Evolutionary conservation across 345 rosid species (phyloP).

Genomic region (Arabis alpina): DNA sequence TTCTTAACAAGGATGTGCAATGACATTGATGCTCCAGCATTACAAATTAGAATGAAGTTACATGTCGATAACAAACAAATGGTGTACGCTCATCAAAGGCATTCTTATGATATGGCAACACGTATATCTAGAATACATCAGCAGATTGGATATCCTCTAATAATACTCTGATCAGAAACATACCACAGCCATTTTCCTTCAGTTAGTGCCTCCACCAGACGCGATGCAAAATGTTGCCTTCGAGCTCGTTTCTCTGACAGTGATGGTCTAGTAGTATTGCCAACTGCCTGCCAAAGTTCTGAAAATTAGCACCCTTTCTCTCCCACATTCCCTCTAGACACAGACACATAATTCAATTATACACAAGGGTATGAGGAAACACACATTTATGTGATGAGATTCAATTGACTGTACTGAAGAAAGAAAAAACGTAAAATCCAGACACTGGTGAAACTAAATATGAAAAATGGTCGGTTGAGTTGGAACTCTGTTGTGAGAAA

Average conservation of each 20-base stretch:
- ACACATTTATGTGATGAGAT: slow-evolving; percentile 22
- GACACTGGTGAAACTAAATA: slow-evolving; percentile 26
- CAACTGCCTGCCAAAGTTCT: slow-evolving; percentile 59
- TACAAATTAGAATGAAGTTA: slow-evolving; percentile 18
- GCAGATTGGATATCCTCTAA: slow-evolving; percentile 19
- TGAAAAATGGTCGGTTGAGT: neutral
- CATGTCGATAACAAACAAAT: slow-evolving; percentile 23
- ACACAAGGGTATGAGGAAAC: slow-evolving; percentile 24
- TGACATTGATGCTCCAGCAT: slow-evolving; percentile 7
- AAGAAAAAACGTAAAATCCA: slow-evolving; percentile 16
- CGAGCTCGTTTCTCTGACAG: slow-evolving; percentile 64
- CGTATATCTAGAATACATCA: slow-evolving; percentile 3
- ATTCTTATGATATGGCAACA: slow-evolving; percentile 25
- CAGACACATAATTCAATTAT: slow-evolving; percentile 25
- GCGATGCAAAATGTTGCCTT: slow-evolving; percentile 62
- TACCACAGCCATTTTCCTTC: slow-evolving; percentile 96
- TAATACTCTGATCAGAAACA: slow-evolving; percentile 34
- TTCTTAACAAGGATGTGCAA: slow-evolving; percentile 16
- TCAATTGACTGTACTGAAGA: slow-evolving; percentile 9
- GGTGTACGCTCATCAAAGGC: slow-evolving; percentile 19
- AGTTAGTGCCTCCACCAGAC: slow-evolving; percentile 70
- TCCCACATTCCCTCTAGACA: slow-evolving; percentile 22
- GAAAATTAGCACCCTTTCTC: slow-evolving; percentile 29
- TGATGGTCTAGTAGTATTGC: slow-evolving; percentile 50
- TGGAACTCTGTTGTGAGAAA: slow-evolving; percentile 18